Evolutionary conservation across 495 filamentous ascomycete species (phyloP).

Genomic region (Articulospora tetracladia): DNA sequence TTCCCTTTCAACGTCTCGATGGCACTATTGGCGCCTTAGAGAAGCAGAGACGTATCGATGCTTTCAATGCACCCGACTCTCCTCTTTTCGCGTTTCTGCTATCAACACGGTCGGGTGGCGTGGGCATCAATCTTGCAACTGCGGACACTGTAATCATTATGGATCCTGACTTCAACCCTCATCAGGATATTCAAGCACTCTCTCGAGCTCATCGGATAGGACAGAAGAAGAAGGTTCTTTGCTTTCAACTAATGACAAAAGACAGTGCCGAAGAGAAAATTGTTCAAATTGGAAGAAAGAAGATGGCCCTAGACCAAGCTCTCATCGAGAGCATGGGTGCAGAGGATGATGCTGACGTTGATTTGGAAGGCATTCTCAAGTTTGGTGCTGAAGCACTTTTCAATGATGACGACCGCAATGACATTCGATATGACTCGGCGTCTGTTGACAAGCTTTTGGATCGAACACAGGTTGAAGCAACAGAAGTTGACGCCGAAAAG

Average conservation of each 20-base stretch:
- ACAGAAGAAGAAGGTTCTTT: conserved; percentile 90
- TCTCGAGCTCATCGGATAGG: conserved; percentile 94
- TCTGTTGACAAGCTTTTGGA: conserved; percentile 88
- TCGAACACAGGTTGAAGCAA: conserved; percentile 75
- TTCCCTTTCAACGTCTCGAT: conserved; percentile 77
- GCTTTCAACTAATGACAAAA: conserved; percentile 90
- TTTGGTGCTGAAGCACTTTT: conserved; percentile 88
- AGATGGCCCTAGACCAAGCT: conserved; percentile 89
- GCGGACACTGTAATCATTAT: conserved; percentile 98
- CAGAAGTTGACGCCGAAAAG: conserved; percentile 50
- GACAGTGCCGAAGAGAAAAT: conserved; percentile 92
- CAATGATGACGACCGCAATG: conserved; percentile 60
- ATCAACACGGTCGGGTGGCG: conserved; percentile 90
- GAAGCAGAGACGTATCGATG: conserved; percentile 92
- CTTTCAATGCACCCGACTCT: conserved; percentile 83
- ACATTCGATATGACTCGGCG: conserved; percentile 72
- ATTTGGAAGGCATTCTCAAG: conserved; percentile 84
- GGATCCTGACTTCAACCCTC: conserved; percentile 97
- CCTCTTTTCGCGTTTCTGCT: conserved; percentile 84
- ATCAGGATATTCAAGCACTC: conserved; percentile 94
- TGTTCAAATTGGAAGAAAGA: conserved; percentile 91
- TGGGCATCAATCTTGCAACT: conserved; percentile 95
- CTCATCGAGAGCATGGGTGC: conserved; percentile 86
- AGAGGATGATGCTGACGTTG: conserved; percentile 66
- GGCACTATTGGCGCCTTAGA: conserved; percentile 73